Percentiles rank a stretch among this genome's conserved stretches.
phyloP scores from a whole-genome alignment of 2,329 filamentous ascomycete genomes.

The Drechmeria coniospora region DNA sequence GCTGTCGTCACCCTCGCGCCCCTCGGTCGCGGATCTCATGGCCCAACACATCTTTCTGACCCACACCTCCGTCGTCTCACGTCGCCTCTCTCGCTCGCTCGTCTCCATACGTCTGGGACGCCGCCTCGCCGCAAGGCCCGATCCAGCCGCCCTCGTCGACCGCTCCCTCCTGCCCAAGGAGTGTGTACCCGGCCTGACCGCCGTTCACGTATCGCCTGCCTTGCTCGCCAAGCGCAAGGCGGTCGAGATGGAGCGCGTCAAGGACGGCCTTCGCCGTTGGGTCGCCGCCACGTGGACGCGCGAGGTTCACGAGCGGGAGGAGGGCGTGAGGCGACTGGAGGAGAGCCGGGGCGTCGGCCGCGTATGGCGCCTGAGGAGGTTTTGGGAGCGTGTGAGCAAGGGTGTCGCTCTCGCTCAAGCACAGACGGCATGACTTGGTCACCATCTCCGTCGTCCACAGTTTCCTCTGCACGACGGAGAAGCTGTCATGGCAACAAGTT shows the following conservation, averaged over 20 bases:
- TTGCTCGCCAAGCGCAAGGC: constrained; percentile 46
- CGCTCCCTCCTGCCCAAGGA: constrained; percentile 50
- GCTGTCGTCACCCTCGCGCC: constrained; percentile 40
- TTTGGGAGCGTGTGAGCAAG: constrained; percentile 47
- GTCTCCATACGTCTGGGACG: constrained; percentile 50
- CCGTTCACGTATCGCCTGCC: constrained; percentile 35
- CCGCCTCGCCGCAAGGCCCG: constrained; percentile 43
- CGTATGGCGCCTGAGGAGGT: constrained; percentile 46
- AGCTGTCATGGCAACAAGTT: too few relatives aligned
- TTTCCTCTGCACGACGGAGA: too few relatives aligned
- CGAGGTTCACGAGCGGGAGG: constrained; percentile 33
- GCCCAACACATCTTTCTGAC: constrained; percentile 51
- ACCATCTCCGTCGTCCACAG: too few relatives aligned
- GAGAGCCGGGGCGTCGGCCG: constrained; percentile 37
- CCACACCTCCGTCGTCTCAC: constrained; percentile 47
- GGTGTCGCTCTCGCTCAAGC: constrained; percentile 18
- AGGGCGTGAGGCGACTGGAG: constrained; percentile 30
- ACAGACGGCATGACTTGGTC: too few relatives aligned
- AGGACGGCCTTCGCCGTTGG: constrained; percentile 50
- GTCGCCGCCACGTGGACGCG: constrained; percentile 42
- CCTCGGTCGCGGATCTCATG: constrained; percentile 46
- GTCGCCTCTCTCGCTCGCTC: constrained; percentile 46
- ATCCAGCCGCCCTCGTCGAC: constrained; percentile 43
- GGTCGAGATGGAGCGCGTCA: constrained; percentile 51
- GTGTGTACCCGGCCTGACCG: constrained; percentile 34